phyloP scores from a whole-genome alignment of 148 eudicot species.

The Dianthus caryophyllus region DNA sequence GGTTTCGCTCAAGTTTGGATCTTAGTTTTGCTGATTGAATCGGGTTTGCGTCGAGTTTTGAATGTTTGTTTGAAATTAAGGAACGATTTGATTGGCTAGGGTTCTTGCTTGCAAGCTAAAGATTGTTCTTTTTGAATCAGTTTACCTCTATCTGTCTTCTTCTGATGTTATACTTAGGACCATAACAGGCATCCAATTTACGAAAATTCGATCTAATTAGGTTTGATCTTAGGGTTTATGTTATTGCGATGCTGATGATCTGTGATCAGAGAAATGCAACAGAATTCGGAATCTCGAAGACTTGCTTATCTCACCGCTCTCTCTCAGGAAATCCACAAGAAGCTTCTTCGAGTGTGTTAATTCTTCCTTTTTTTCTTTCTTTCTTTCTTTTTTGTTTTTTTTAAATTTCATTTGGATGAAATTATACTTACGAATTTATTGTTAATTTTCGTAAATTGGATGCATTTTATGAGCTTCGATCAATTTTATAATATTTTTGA shows the following conservation, averaged over 20 bases:
- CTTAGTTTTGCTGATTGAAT: constrained; percentile 3
- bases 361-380: constrained; percentile 19
- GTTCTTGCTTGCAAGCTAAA: constrained; percentile 3
- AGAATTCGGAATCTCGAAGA: constrained; percentile 46
- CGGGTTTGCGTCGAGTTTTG: constrained; percentile 14
- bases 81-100: background rate
- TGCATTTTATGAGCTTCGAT: too few species aligned
- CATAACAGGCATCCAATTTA: constrained; percentile 3
- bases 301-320: constrained; percentile 82
- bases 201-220: background rate
- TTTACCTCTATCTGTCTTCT: too few species aligned
- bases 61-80: background rate
- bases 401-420: too few species aligned
- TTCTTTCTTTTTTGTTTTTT: background rate
- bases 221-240: constrained; percentile 12
- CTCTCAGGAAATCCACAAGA: constrained; percentile 76
- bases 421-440: background rate
- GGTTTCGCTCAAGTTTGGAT: too few species aligned
- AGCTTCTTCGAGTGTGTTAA: constrained; percentile 95
- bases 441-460: too few species aligned
- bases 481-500: too few species aligned
- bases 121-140: background rate
- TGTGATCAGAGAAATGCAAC: constrained; percentile 40
- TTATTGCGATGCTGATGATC: constrained; percentile 18
- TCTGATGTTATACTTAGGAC: too few species aligned